phyloP scores from a whole-genome alignment of 208 protist genomes.

The Wallacemonas sp. region DNA sequence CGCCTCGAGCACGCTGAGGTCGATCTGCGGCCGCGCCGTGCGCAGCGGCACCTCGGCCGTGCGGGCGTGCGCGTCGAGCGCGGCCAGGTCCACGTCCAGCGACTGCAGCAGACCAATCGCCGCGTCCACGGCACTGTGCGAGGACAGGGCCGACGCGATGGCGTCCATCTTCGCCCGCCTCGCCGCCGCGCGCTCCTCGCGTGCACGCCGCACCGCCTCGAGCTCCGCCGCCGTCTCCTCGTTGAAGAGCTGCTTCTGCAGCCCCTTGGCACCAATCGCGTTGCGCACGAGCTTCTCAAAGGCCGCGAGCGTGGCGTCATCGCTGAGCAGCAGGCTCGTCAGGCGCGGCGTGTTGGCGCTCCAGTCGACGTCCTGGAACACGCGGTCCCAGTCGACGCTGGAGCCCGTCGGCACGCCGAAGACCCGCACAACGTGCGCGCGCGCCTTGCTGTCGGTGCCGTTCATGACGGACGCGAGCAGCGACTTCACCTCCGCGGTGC shows the following conservation, averaged over 20 bases:
- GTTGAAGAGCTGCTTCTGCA: conserved; percentile 45
- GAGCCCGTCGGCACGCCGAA: conserved; percentile 30
- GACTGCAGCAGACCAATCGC: conserved; percentile 49
- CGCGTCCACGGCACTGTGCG: conserved; percentile 53
- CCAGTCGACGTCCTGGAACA: conserved; percentile 72
- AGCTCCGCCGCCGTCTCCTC: conserved; percentile 53
- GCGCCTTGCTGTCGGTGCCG: conserved; percentile 40
- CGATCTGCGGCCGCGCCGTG: conserved; percentile 35
- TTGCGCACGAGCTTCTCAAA: conserved; percentile 57
- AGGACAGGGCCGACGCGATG: conserved; percentile 55
- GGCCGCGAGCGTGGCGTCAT: conserved; percentile 40
- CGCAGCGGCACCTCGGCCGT: conserved; percentile 16
- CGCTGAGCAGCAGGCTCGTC: conserved; percentile 42
- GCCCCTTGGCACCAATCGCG: conserved; percentile 56
- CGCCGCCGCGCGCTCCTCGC: conserved; percentile 31
- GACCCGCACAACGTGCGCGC: conserved; percentile 38
- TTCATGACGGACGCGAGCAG: conserved; percentile 60
- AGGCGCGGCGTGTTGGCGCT: conserved; percentile 53
- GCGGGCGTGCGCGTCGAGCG: conserved; percentile 40
- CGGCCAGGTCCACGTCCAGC: conserved; percentile 42
- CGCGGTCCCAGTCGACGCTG: conserved; percentile 56
- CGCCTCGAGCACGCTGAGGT: conserved; percentile 32
- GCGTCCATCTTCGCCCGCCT: conserved; percentile 24
- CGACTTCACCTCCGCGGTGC: conserved; percentile 66
- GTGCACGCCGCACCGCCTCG: conserved; percentile 37